Conservation (phyloP, 2,329 filamentous ascomycete species). For the Colletotrichum shisoi region DNA sequence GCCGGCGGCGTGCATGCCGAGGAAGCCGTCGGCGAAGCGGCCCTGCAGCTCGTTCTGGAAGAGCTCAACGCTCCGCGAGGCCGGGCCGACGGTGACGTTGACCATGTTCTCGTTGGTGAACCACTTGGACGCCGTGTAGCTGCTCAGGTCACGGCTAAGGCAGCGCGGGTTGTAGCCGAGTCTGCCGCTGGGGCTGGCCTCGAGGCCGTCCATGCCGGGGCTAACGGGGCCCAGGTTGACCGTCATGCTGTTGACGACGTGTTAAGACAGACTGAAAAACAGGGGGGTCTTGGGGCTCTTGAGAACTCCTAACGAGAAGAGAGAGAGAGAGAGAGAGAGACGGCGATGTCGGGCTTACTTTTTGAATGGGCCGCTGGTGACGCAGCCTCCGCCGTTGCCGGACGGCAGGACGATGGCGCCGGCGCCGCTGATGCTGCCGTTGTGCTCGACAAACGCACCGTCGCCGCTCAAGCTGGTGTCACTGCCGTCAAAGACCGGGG, state of each 20-base stretch:
- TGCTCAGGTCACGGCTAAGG: constrained; percentile 54
- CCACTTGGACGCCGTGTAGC: constrained; percentile 43
- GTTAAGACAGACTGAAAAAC: constrained; percentile 45
- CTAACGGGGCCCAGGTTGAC: constrained; percentile 52
- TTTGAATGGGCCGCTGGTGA: constrained; percentile 47
- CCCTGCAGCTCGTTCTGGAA: constrained; percentile 52
- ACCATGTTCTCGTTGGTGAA: constrained; percentile 40
- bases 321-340: too few relatives aligned
- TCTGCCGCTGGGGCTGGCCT: constrained; percentile 21
- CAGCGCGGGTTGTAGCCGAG: constrained; percentile 57
- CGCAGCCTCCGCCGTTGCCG: constrained; percentile 50
- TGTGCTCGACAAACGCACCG: constrained; percentile 47
- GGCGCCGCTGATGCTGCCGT: constrained; percentile 40
- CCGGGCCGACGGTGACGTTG: constrained; percentile 45
- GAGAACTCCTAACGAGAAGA: too few relatives aligned
- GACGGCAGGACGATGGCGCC: constrained; percentile 46
- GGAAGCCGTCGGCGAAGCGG: constrained; percentile 37
- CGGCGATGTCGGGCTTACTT: constrained; percentile 20
- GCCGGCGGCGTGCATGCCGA: constrained; percentile 51
- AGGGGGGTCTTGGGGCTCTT: too few relatives aligned
- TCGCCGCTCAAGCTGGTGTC: constrained; percentile 52
- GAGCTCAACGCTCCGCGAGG: constrained; percentile 44
- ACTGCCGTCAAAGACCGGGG: constrained; percentile 53
- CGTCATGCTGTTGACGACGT: constrained; percentile 46
- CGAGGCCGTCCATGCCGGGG: constrained; percentile 45